Evolutionary conservation across 495 filamentous ascomycete species (phyloP).

Genomic region (Annulohypoxylon moriforme): DNA sequence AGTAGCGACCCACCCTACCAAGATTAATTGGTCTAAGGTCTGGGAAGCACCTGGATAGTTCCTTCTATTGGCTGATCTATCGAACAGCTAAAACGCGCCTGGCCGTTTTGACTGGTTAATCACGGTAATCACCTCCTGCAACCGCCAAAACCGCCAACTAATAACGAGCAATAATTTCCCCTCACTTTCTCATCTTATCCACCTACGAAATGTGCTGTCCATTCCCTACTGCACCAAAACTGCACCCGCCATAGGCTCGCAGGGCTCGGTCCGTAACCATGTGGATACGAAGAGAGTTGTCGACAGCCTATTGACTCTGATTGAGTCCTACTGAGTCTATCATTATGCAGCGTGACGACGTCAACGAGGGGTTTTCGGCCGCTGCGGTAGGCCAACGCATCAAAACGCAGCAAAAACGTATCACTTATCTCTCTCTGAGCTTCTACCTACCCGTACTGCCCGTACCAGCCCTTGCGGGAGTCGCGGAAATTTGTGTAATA

Average conservation of each 20-base stretch:
- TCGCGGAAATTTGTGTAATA: conserved; percentile 36
- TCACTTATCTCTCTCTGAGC: not conserved
- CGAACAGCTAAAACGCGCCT: not conserved
- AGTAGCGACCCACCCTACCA: not conserved
- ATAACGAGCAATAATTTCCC: conserved; percentile 31
- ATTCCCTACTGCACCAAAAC: conserved; percentile 34
- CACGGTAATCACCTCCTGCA: conserved; percentile 1
- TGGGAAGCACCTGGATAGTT: not conserved
- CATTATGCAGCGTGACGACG: conserved; percentile 39
- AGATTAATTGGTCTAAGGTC: conserved; percentile 1
- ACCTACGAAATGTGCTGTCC: conserved; percentile 32
- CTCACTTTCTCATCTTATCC: conserved; percentile 27
- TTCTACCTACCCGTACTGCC: not conserved
- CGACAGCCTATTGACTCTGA: conserved; percentile 44
- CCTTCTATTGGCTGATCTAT: conserved; percentile 3
- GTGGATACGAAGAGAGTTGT: conserved; percentile 39
- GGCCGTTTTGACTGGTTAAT: conserved; percentile 6
- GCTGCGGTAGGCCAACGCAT: conserved; percentile 43
- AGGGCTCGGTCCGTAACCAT: conserved; percentile 40
- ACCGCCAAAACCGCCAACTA: conserved; percentile 9
- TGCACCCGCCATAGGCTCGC: conserved; percentile 44
- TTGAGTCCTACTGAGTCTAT: not conserved
- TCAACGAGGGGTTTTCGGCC: conserved; percentile 15
- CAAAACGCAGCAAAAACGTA: conserved; percentile 6
- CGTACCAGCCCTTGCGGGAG: conserved; percentile 29